Base-by-base conservation (phyloP, 495 filamentous ascomycete species). In the Zalerion maritima region DNA sequence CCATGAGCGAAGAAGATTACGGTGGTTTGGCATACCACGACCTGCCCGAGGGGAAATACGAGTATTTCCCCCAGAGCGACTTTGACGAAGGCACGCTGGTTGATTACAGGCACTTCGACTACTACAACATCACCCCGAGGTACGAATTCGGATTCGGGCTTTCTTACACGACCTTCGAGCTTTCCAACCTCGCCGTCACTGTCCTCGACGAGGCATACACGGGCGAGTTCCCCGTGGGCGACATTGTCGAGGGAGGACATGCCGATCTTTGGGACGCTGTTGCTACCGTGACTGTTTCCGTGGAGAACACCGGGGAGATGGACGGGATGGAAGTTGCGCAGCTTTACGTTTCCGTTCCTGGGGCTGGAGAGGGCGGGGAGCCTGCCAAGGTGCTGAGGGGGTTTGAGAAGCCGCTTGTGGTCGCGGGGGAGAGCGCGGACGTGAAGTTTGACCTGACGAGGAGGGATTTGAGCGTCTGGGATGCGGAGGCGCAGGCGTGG, bases 91-190 rank as follows among this genome's bases (percentile, higher is more conserved):
- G 70, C 5, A 49, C 78, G 0, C 69, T 68, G 21, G 57, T 82
- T 27, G 78, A 77, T 41, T 81, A 81, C 35, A 64, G 73, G 13
- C 60, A 69, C 31, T 80, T 81, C 31, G 73, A 80, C 37, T 57
- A 55, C 21, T 43, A 65, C 29, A 71, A 75, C 34, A 67, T 80
- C 38, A 60, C 54, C 1, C 75, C 76, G 1, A 59, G 72, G 4
- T 83, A 67, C 36, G 72, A 76, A 38, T 84, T 83, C 38, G 80
- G 78, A 8, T 81, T 69, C 31, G 79, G 79, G 1, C 54, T 82
- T 2, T 71, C 67, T 11, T 82, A 80, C 46, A 78, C 75, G 4
- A 73, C 62, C 1, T 82, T 79, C 46, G 36, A 48, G 10, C 69
- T 63, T 35, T 51, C 59, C 1, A 42, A 38, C 14, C 51, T 73